Evolutionary conservation across 2,329 filamentous ascomycete genomes (phyloP).

Genomic region (Penicillium oxalicum): DNA sequence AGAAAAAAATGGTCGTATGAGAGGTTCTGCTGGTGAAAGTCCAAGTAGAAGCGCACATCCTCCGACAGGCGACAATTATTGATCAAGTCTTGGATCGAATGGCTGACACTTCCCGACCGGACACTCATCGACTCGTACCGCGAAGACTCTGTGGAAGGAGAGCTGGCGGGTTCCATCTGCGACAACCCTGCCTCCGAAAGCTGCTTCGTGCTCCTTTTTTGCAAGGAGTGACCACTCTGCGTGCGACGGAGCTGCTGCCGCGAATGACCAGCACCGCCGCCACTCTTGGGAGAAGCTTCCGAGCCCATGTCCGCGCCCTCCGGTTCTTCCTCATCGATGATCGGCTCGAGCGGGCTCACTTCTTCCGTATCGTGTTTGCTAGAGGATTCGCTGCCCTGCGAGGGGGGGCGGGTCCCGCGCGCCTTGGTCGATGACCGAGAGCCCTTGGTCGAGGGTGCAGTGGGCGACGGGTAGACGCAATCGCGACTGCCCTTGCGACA

Average conservation of each 20-base stretch:
- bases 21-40: slow-evolving; percentile 71
- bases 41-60: slow-evolving; percentile 71
- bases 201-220: slow-evolving; percentile 24
- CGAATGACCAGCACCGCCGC: slow-evolving; percentile 15
- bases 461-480: slow-evolving; percentile 74
- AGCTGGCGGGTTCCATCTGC: slow-evolving; percentile 43
- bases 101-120: slow-evolving; percentile 28
- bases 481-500: slow-evolving; percentile 89
- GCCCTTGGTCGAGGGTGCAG: slow-evolving; percentile 33
- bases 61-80: slow-evolving; percentile 40
- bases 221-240: slow-evolving; percentile 27
- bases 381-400: slow-evolving; percentile 47
- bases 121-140: slow-evolving; percentile 32
- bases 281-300: slow-evolving; percentile 17
- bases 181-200: slow-evolving; percentile 33
- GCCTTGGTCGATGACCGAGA: slow-evolving; percentile 41
- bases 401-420: slow-evolving; percentile 33
- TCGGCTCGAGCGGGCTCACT: slow-evolving; percentile 35
- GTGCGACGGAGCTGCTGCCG: slow-evolving; percentile 20
- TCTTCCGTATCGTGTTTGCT: slow-evolving; percentile 43
- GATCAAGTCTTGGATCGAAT: slow-evolving; percentile 23
- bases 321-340: slow-evolving; percentile 42
- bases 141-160: slow-evolving; percentile 48
- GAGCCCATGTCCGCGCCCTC: slow-evolving; percentile 20
- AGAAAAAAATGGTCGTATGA: slow-evolving; percentile 78